Evolutionary conservation across 2,329 filamentous ascomycete genomes (phyloP).

Genomic region (Xylariaceae sp.): DNA sequence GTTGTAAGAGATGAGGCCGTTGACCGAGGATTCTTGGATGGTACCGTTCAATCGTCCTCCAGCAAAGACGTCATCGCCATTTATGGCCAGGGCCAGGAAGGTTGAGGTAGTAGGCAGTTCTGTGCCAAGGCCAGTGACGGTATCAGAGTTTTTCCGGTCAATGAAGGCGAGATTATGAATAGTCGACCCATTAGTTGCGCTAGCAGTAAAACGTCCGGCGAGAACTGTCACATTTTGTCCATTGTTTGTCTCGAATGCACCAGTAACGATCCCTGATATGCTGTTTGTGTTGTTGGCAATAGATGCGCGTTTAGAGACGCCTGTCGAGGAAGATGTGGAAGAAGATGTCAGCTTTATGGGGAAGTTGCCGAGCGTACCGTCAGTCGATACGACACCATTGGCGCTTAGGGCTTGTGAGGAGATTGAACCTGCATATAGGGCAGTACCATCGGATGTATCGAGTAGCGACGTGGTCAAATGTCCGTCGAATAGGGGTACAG

Average conservation of each 20-base stretch:
- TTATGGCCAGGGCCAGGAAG: slow-evolving; percentile 68
- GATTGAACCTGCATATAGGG: slow-evolving; percentile 81
- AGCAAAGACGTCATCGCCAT: slow-evolving; percentile 70
- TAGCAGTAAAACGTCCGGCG: slow-evolving; percentile 80
- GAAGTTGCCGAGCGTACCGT: slow-evolving; percentile 52
- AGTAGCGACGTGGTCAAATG: slow-evolving; percentile 67
- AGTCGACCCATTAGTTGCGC: slow-evolving; percentile 63
- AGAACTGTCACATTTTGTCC: slow-evolving; percentile 80
- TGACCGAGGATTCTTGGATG: slow-evolving; percentile 60
- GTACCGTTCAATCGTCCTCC: slow-evolving; percentile 77
- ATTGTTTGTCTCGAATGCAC: slow-evolving; percentile 70
- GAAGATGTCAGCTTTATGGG: slow-evolving; percentile 54
- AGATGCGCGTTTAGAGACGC: slow-evolving; percentile 47
- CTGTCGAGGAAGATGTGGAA: slow-evolving; percentile 30
- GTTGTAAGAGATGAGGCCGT: slow-evolving; percentile 79
- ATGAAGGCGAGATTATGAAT: slow-evolving; percentile 82
- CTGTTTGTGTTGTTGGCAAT: slow-evolving; percentile 34
- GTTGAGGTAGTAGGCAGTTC: slow-evolving; percentile 70
- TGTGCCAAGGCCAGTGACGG: slow-evolving; percentile 66
- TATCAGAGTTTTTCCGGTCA: slow-evolving; percentile 67
- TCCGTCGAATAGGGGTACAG: slow-evolving; percentile 67
- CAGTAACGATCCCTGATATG: slow-evolving; percentile 71
- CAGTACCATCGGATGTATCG: slow-evolving; percentile 59
- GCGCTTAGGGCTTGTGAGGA: slow-evolving; percentile 71
- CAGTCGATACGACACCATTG: slow-evolving; percentile 69